Evolutionary conservation across 306 rosid genomes (phyloP).

Genomic region (Purshia tridentata): DNA sequence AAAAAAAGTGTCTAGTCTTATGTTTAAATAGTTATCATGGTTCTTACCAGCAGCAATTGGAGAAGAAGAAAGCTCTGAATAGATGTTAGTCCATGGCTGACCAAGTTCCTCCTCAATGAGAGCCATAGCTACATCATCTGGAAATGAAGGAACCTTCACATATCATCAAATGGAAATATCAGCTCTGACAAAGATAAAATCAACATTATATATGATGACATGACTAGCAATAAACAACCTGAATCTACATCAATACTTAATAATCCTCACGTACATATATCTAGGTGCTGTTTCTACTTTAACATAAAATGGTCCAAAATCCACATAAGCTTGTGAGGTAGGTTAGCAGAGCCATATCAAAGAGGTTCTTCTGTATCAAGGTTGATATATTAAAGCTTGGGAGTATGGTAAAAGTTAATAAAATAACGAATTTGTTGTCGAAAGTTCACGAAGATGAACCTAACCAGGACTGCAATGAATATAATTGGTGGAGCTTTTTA

Average conservation of each 20-base stretch:
- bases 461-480: background rate
- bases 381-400: background rate
- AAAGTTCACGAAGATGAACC: background rate
- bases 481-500: background rate
- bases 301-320: background rate
- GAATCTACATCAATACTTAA: background rate
- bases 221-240: background rate
- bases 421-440: background rate
- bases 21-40: slow-evolving; percentile 36
- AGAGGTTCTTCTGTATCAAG: background rate
- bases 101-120: slow-evolving; percentile 95
- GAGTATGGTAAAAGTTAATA: background rate
- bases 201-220: slow-evolving; percentile 12
- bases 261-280: background rate
- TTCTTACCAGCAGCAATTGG: slow-evolving; percentile 96
- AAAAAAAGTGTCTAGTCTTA: slow-evolving; percentile 9
- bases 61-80: slow-evolving; percentile 88
- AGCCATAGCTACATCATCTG: slow-evolving; percentile 98
- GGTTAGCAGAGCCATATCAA: background rate
- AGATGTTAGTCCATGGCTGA: slow-evolving; percentile 87
- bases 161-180: slow-evolving; percentile 32
- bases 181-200: slow-evolving; percentile 27
- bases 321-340: background rate
- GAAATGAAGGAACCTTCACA: slow-evolving; percentile 92
- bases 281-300: background rate